These are phyloP conservation scores for Melanogaster broomeanus DNA, from an alignment of 768 basidiomycete species.

Conservation along the genomic window DNA sequence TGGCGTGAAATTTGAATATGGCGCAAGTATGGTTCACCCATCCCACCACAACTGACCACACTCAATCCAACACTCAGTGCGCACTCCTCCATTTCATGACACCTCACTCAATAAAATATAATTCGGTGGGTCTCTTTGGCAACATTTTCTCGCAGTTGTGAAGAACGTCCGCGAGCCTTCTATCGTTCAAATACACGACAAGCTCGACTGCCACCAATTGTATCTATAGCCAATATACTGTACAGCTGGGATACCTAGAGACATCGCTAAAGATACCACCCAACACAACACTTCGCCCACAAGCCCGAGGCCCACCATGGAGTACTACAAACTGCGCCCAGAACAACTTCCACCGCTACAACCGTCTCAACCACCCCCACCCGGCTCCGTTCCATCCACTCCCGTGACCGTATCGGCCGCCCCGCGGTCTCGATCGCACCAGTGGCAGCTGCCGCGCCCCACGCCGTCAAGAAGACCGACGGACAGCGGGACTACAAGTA, in stretches of 20 bases:
- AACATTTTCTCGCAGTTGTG: not conserved
- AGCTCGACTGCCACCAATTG: no score
- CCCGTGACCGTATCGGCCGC: conserved; percentile 13
- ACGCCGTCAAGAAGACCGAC: conserved; percentile 19
- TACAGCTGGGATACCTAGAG: not conserved
- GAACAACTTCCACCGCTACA: conserved; percentile 20
- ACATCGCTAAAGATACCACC: not conserved
- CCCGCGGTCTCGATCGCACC: conserved; percentile 10
- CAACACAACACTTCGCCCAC: not conserved
- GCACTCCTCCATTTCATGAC: not conserved
- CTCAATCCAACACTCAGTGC: no score
- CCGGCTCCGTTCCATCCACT: conserved; percentile 21
- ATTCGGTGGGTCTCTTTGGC: not conserved
- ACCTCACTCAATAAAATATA: not conserved
- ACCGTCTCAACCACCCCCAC: conserved; percentile 8
- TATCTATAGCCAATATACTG: no score
- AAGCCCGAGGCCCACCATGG: conserved; percentile 12
- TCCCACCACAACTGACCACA: no score
- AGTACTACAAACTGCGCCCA: conserved; percentile 30
- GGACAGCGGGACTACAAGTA: conserved; percentile 77
- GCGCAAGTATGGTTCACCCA: no score
- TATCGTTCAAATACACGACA: no score
- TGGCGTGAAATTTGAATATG: not conserved
- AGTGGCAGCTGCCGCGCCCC: conserved; percentile 11
- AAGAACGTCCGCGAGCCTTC: no score